phyloP scores from a whole-genome alignment of 257 asterid genomes.

The Fraxinus americana region DNA sequence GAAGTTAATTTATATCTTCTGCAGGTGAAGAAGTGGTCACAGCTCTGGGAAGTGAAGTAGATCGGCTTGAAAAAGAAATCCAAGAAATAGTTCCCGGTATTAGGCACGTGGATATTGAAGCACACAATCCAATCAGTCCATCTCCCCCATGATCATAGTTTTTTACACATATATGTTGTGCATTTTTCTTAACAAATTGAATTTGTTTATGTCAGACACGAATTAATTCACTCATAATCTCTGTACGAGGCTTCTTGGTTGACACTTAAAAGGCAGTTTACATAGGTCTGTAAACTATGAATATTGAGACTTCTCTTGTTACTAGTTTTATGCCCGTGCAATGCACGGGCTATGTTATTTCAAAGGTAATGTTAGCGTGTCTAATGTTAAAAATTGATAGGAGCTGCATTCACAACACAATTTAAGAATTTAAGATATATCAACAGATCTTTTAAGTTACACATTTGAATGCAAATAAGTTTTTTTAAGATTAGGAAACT shows the following conservation, averaged over 20 bases:
- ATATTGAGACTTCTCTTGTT: constrained; percentile 6
- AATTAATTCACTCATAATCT: no score
- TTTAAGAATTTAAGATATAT: no score
- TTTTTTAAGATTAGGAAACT: no score
- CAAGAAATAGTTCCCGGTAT: constrained; percentile 93
- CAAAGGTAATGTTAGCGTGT: no score
- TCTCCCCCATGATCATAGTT: constrained; percentile 24
- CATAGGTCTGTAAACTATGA: constrained; percentile 13
- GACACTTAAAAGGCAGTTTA: not conserved
- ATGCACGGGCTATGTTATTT: no score
- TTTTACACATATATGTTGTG: not conserved
- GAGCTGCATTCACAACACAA: no score
- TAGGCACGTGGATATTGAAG: constrained; percentile 90
- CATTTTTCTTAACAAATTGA: not conserved
- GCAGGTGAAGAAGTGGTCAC: constrained; percentile 98
- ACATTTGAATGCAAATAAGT: no score
- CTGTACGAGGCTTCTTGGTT: constrained; percentile 12
- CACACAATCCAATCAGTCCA: constrained; percentile 80
- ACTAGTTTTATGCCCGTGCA: no score
- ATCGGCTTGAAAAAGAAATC: constrained; percentile 91
- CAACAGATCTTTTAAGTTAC: no score
- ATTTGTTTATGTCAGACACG: not conserved
- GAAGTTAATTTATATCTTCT: constrained; percentile 4
- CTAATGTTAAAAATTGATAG: no score
- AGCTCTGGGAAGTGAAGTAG: constrained; percentile 96